phyloP scores from a whole-genome alignment of 768 basidiomycete species.

The Pleurotus cornucopiae region DNA sequence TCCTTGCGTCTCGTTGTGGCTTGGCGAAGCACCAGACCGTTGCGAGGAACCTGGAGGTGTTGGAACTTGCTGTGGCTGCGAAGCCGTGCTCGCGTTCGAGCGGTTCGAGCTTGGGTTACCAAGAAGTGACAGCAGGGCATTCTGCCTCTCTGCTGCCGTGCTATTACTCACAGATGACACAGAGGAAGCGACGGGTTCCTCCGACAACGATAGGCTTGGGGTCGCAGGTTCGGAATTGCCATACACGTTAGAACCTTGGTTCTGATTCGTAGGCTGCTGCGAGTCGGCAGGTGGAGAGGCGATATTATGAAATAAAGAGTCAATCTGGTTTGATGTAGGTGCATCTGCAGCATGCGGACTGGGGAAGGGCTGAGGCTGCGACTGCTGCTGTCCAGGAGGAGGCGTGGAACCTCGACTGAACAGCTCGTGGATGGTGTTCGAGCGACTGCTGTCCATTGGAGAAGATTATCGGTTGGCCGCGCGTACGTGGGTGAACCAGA shows the following conservation, averaged over 20 bases:
- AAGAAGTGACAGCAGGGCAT: slow-evolving; percentile 68
- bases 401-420: slow-evolving; percentile 55
- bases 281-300: slow-evolving; percentile 37
- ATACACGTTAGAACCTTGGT: slow-evolving; percentile 21
- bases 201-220: slow-evolving; percentile 41
- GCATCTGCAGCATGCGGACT: slow-evolving; percentile 35
- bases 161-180: slow-evolving; percentile 33
- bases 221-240: slow-evolving; percentile 29
- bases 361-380: slow-evolving; percentile 27
- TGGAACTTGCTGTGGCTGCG: slow-evolving; percentile 55
- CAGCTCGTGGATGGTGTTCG: slow-evolving; percentile 40
- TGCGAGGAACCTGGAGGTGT: slow-evolving; percentile 64
- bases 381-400: slow-evolving; percentile 31
- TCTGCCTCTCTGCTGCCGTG: slow-evolving; percentile 63
- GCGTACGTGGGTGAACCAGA: slow-evolving; percentile 3
- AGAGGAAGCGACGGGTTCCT: slow-evolving; percentile 39
- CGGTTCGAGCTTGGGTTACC: slow-evolving; percentile 39
- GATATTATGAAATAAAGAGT: slow-evolving; percentile 63
- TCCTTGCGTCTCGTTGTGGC: slow-evolving; percentile 62
- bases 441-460: slow-evolving; percentile 35
- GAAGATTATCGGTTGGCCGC: neutral
- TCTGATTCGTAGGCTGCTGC: slow-evolving; percentile 21
- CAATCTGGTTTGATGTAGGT: slow-evolving; percentile 57
- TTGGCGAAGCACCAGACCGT: slow-evolving; percentile 51
- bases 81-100: slow-evolving; percentile 19